Evolutionary conservation across 1,139 yeast genomes (phyloP).

Genomic region (Hyphopichia khmerensis): DNA sequence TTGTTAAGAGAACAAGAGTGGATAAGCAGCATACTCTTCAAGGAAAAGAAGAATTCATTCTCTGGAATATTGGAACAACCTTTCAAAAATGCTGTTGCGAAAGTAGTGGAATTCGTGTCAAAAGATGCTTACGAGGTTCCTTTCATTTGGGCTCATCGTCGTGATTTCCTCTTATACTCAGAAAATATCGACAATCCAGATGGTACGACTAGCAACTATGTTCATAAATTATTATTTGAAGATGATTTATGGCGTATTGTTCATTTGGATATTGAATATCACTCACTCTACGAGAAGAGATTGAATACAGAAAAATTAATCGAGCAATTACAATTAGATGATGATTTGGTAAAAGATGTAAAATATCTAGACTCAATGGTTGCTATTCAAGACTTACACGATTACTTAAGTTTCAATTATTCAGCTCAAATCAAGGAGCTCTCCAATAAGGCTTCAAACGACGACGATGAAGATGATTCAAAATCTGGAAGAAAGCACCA

Average conservation of each 20-base stretch:
- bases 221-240: constrained; percentile 61
- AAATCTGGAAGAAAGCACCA: constrained; percentile 57
- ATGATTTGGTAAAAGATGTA: constrained; percentile 57
- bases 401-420: constrained; percentile 78
- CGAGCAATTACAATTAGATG: constrained; percentile 54
- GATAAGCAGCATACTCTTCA: constrained; percentile 60
- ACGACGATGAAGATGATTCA: constrained; percentile 13
- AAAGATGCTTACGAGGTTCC: constrained; percentile 88
- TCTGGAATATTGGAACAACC: constrained; percentile 51
- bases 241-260: constrained; percentile 93
- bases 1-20: constrained; percentile 73
- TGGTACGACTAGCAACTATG: constrained; percentile 38
- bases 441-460: constrained; percentile 21
- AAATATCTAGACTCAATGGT: constrained; percentile 63
- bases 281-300: constrained; percentile 78
- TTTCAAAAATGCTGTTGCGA: constrained; percentile 68
- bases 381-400: constrained; percentile 85
- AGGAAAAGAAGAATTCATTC: constrained; percentile 46
- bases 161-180: constrained; percentile 74
- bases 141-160: constrained; percentile 93
- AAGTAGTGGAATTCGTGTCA: constrained; percentile 75
- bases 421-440: constrained; percentile 64
- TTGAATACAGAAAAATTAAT: constrained; percentile 60
- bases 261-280: constrained; percentile 83
- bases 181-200: constrained; percentile 53